Conservation (phyloP, 2,329 filamentous ascomycete species). For the Nemania sp. region DNA sequence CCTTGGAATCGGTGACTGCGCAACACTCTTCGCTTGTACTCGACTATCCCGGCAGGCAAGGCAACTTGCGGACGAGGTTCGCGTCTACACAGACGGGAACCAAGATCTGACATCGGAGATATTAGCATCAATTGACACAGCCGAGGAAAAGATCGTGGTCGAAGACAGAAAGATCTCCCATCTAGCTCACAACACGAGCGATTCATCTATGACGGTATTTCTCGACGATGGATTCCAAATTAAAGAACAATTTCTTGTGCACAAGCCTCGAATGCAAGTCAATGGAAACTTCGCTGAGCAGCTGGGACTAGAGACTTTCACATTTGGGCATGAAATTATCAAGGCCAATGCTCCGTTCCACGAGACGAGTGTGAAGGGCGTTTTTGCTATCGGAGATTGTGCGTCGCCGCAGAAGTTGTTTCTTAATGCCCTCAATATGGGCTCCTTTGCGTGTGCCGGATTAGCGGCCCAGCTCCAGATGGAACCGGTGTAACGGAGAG, state of each 20-base stretch:
- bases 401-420: slow-evolving; percentile 29
- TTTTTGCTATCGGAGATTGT: slow-evolving; percentile 34
- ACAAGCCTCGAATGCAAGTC: slow-evolving; percentile 26
- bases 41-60: slow-evolving; percentile 20
- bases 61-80: slow-evolving; percentile 26
- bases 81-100: slow-evolving; percentile 31
- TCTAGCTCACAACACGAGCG: slow-evolving; percentile 2
- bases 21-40: slow-evolving; percentile 13
- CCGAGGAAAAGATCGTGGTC: slow-evolving; percentile 17
- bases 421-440: slow-evolving; percentile 12
- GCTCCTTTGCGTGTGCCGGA: background rate
- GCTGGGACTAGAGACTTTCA: slow-evolving; percentile 24
- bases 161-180: slow-evolving; percentile 34
- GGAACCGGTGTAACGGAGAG: background rate
- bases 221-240: slow-evolving; percentile 26
- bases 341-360: slow-evolving; percentile 22
- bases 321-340: slow-evolving; percentile 29
- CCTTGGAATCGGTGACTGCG: slow-evolving; percentile 21
- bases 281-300: slow-evolving; percentile 27
- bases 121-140: background rate
- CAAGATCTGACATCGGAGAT: slow-evolving; percentile 22
- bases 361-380: slow-evolving; percentile 27
- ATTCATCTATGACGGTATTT: slow-evolving; percentile 24
- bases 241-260: slow-evolving; percentile 31
- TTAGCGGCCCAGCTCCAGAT: background rate